Percentiles rank a stretch among this genome's conserved stretches.
Conservation (phyloP, 352 stramenopile species). For the Thraustotheca clavata region DNA sequence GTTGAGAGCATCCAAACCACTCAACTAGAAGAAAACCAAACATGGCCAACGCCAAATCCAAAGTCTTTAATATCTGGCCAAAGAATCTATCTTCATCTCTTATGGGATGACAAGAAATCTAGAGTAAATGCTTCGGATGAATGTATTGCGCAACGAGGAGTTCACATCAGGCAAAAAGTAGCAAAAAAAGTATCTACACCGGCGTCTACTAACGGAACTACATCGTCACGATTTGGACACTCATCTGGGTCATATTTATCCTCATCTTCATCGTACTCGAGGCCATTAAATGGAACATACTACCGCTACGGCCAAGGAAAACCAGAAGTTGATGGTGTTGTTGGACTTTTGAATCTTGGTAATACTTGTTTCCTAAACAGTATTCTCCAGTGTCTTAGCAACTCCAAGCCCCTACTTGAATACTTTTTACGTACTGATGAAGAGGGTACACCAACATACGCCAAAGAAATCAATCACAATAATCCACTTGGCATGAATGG, state of each 20-base stretch:
- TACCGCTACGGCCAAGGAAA: slow-evolving; percentile 43
- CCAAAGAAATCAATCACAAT: slow-evolving; percentile 88
- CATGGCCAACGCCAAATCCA: not conserved
- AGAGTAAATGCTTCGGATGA: slow-evolving; percentile 2
- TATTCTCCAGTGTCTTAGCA: slow-evolving; percentile 89
- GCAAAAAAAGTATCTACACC: not conserved
- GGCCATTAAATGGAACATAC: too few species aligned
- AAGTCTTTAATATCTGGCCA: not conserved
- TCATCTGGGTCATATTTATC: slow-evolving; percentile 24
- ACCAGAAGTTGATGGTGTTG: slow-evolving; percentile 48
- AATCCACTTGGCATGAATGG: slow-evolving; percentile 93
- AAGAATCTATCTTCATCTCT: slow-evolving; percentile 2
- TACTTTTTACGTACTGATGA: slow-evolving; percentile 88
- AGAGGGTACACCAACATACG: slow-evolving; percentile 30
- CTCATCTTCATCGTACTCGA: slow-evolving; percentile 28
- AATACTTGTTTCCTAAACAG: slow-evolving; percentile 86
- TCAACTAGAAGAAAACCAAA: not conserved
- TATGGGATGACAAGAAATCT: not conserved
- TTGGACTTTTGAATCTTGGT: slow-evolving; percentile 64
- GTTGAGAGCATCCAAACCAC: not conserved
- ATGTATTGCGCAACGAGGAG: not conserved
- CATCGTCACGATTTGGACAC: not conserved
- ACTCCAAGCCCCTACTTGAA: slow-evolving; percentile 85
- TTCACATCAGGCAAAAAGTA: slow-evolving; percentile 8
- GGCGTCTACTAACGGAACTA: not conserved